Conservation (phyloP, 73 alveolate genomes). For the Symbiodinium natans region DNA sequence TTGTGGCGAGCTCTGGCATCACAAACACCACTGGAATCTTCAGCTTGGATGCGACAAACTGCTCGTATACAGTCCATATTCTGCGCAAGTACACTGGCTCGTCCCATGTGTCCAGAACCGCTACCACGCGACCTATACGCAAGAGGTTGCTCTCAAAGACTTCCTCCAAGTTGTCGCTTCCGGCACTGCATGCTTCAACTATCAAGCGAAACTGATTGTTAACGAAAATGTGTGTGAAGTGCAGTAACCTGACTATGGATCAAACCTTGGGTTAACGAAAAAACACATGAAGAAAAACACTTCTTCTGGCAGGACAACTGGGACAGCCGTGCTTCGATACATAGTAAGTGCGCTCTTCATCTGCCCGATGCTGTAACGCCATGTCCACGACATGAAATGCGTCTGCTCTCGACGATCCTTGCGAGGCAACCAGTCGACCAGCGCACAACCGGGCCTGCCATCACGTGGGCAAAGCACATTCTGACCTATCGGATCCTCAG, state of each 20-base stretch:
- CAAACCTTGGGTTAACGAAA: not conserved
- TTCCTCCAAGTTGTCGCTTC: not conserved
- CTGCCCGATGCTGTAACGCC: slow-evolving; percentile 28
- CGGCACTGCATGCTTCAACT: not conserved
- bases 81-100: not conserved
- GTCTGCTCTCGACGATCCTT: slow-evolving; percentile 11
- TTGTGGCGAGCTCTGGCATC: slow-evolving; percentile 6
- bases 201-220: slow-evolving; percentile 36
- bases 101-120: slow-evolving; percentile 2
- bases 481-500: not conserved
- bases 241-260: too few species aligned
- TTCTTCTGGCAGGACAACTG: not conserved
- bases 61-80: not conserved
- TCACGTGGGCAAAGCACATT: slow-evolving; percentile 33
- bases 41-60: not conserved
- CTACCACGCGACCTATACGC: not conserved
- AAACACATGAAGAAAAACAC: slow-evolving; percentile 29
- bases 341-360: slow-evolving; percentile 10
- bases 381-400: slow-evolving; percentile 68
- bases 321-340: not conserved
- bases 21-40: not conserved
- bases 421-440: slow-evolving; percentile 37
- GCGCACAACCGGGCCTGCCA: slow-evolving; percentile 48
- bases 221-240: slow-evolving; percentile 3
- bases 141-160: not conserved